A percentile compares a stretch with the other conserved stretches of the same genome.
phyloP scores from a whole-genome alignment of 1,284 basidiomycete genomes.

The Puccinia polysora region DNA sequence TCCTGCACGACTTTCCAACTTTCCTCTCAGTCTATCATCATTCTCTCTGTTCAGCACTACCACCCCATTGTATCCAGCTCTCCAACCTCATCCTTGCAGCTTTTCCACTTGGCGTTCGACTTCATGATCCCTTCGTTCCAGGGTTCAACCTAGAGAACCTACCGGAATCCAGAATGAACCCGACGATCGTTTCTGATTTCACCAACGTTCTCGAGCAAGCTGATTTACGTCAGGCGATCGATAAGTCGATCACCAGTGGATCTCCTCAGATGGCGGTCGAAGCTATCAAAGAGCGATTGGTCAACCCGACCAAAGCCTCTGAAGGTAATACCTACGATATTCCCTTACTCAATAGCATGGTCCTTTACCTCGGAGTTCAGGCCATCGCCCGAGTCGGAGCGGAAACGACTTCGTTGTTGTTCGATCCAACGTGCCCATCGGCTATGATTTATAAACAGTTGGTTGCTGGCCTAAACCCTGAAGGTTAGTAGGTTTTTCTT shows the following conservation, averaged over 20 bases:
- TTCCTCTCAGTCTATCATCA: slow-evolving; percentile 96
- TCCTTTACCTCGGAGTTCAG: slow-evolving; percentile 88
- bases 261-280: too few relatives aligned
- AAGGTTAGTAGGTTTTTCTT: slow-evolving; percentile 61
- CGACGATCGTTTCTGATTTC: slow-evolving; percentile 84
- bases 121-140: slow-evolving; percentile 73
- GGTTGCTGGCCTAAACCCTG: slow-evolving; percentile 75
- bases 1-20: slow-evolving; percentile 97
- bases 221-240: too few relatives aligned
- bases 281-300: slow-evolving; percentile 71
- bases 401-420: slow-evolving; percentile 71
- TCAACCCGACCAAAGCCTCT: slow-evolving; percentile 72
- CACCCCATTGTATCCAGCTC: slow-evolving; percentile 89
- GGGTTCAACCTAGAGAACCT: slow-evolving; percentile 60
- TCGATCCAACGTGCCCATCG: slow-evolving; percentile 61
- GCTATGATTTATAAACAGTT: slow-evolving; percentile 75
- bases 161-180: slow-evolving; percentile 82
- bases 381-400: slow-evolving; percentile 79
- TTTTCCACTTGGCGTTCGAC: slow-evolving; percentile 68
- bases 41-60: slow-evolving; percentile 86
- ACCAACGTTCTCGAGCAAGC: slow-evolving; percentile 70
- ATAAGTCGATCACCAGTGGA: too few relatives aligned
- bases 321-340: slow-evolving; percentile 77
- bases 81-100: slow-evolving; percentile 94
- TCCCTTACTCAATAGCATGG: slow-evolving; percentile 80